Base-by-base conservation (phyloP, 2,329 filamentous ascomycete genomes). In the Colletotrichum tofieldiae region DNA sequence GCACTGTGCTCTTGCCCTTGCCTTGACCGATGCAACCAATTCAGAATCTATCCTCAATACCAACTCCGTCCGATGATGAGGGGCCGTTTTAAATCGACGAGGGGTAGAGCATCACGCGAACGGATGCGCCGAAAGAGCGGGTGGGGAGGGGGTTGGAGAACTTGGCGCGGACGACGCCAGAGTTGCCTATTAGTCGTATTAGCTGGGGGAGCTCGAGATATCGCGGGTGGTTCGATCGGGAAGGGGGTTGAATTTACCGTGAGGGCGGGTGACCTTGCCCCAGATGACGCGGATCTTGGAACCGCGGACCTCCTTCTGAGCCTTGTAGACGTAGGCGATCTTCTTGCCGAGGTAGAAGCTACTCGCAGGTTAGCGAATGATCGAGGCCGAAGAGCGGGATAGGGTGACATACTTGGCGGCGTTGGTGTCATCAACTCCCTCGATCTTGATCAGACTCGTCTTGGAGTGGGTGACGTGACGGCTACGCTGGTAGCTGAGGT, bases 251-350 rank as follows among this genome's bases (percentile, higher is more conserved):
- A 73, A 85, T 87, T 81, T 93, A 96, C 94, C 96, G 88, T 98
- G 96, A 85, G 95, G 93, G 84, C 95, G 90, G 84, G 94, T 97
- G 85, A 98, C 93, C 91, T 98, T 98, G 90, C 96, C 96, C 95
- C 95, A 98, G 90, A 98, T 98, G 81, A 98, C 93, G 84, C 96
- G 92, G 88, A 98, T 97, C 93, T 98, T 98, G 86, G 95, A 96
- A 85, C 96, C 96, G 82, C 96, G 94, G 83, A 98, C 91, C 90
- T 98, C 94, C 88, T 92, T 95, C 87, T 94, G 92, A 81, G 93
- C 96, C 84, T 95, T 94, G 92, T 98, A 99, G 87, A 99, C 95
- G 87, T 95, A 99, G 85, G 96, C 96, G 85, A 98, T 92, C 89
- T 95, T 95, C 93, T 99, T 99, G 88, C 96, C 96, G 78, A 94